Base-by-base conservation (phyloP, 179 eudicot species). In the Patellifolia procumbens region DNA sequence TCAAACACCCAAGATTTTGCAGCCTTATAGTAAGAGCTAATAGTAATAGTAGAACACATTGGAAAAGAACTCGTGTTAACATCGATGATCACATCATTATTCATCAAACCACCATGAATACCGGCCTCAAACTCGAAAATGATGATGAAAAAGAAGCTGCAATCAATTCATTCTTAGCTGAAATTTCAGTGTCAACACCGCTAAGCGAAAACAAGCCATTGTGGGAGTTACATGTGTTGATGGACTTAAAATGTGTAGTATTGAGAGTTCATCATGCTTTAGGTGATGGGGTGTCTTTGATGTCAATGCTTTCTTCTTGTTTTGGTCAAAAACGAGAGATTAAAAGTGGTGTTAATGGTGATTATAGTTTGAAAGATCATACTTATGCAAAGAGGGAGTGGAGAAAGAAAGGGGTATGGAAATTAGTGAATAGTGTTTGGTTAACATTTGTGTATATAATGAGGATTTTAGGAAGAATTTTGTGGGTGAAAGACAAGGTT, bases 1-100 rank as follows among this genome's bases (percentile, higher is more conserved):
- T 86, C 70, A 81, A 79, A 20, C 90, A 83, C 83, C 94, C 97
- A 0, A 81, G 91, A 31, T 90, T 92, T 83, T 78, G 82, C 60
- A 90, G 92, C 82, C 78, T 91, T 7, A 5, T 90, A 70, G 83
- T 88, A 52, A 65, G 49, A 19, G n/a, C n/a, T n/a, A 84, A 84
- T 80, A 63, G 45, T 17, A 42, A 62, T 42, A 86, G 87, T 46
- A 68, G 79, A 35, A 86, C 84, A 9, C 70, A 26, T 73, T 76
- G 70, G 74, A 42, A 28, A 20, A 76, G 1, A 75, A 71, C 77
- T 79, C 87, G 12, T 0, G 79, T 86, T 3, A 76, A 69, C 61
- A 48, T 82, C 17, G 82, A 82, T 17, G 76, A 82, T 12, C 85
- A 82, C 80, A 26, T 82, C 74, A 70, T 79, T 60, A 4, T 78